Evolutionary conservation across 2,329 filamentous ascomycete genomes (phyloP), one percentile per base, ranked within the genome.

Genomic region (Fusarium succisae): DNA sequence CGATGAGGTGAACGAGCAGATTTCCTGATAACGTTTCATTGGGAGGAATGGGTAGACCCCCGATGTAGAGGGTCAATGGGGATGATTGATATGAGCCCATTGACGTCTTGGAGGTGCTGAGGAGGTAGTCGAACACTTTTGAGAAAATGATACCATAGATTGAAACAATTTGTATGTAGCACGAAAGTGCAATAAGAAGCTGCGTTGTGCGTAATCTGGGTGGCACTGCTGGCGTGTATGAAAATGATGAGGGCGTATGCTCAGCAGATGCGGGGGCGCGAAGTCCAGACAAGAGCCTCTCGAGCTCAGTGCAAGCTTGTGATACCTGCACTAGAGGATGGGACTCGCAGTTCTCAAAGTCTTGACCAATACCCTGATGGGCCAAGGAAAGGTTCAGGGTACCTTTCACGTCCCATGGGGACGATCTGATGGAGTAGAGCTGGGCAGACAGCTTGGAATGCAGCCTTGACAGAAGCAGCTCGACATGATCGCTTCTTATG

Each of bases 361-460:
- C 50, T 38, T 63, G 48, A 4, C 59, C 39, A 32, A 56, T 57
- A 43, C 50, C 30, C 38, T 63, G 38, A 38, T 63, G 59, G n/a
- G 59, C 41, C n/a, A 91, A 89, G 76, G 89, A 83, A 81, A 91
- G 84, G 79, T 90, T 90, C 5, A 90, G 80, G 5, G 87, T 90
- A 57, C 87, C 83, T 76, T 89, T 63, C 3, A 63, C 38, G 17
- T 56, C 38, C 53, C 53, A 56, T 20, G 53, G 53, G 8, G 37
- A 30, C 26, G 53, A 56, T 56, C 53, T 56, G 26, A 56, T 56
- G 53, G 37, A 56, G 53, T 56, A 56, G 53, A 56, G 53, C 53
- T 56, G 53, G 17, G 53, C 53, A 56, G 53, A 56, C 38, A 56
- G 7, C 6, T 43, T 56, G 12, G 53, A 56, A 43, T 56, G 38